Percentiles rank a stretch among this genome's conserved stretches.
Evolutionary conservation across 2,329 filamentous ascomycete genomes (phyloP).

Genomic region (Aphanocladium album): DNA sequence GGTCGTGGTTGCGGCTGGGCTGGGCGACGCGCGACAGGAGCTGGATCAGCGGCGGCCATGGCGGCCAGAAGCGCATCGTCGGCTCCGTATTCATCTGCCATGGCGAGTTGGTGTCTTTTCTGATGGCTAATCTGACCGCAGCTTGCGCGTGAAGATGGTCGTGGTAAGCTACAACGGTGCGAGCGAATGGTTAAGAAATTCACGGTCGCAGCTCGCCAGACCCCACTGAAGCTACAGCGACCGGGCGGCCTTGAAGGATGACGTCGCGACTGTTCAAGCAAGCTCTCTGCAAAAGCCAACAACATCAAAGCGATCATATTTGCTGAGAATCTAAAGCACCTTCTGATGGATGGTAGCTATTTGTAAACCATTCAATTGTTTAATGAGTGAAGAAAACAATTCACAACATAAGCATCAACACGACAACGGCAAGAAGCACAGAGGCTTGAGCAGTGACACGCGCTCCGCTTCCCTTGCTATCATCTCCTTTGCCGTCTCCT

Average conservation of each 20-base stretch:
- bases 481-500: slow-evolving; percentile 2
- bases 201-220: background rate
- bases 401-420: background rate
- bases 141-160: background rate
- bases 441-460: background rate
- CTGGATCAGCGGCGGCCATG: slow-evolving; percentile 45
- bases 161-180: background rate
- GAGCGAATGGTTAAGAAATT: slow-evolving; percentile 1
- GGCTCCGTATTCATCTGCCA: slow-evolving; percentile 54
- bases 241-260: background rate
- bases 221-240: background rate
- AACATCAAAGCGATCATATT: no score
- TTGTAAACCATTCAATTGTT: no score
- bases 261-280: background rate
- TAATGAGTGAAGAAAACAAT: no score
- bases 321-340: no score
- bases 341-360: no score
- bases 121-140: background rate
- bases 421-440: background rate
- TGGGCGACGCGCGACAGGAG: slow-evolving; percentile 19
- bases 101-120: slow-evolving; percentile 13
- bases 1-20: slow-evolving; percentile 36
- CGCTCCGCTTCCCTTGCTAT: background rate
- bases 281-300: background rate
- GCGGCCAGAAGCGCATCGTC: slow-evolving; percentile 53